Evolutionary conservation across 176 grass and related monocot species (phyloP).

Genomic region (Bonia amplexicaulis): DNA sequence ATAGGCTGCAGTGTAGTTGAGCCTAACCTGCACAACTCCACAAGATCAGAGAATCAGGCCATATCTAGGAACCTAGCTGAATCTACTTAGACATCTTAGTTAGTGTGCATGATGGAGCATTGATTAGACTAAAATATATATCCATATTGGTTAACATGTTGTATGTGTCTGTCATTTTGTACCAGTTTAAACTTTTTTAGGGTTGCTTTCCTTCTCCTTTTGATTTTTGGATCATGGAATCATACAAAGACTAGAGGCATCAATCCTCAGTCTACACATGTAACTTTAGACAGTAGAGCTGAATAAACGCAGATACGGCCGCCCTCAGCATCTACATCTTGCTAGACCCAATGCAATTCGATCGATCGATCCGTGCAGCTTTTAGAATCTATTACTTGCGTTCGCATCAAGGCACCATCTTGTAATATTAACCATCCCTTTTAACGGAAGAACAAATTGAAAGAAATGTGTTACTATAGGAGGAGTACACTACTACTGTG

Average conservation of each 20-base stretch:
- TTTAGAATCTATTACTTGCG: conserved; percentile 46
- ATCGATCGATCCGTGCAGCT: neutral
- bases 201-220: neutral
- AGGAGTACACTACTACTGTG: neutral
- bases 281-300: conserved; percentile 22
- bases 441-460: conserved; percentile 4
- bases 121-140: conserved; percentile 7
- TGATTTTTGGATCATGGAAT: conserved; percentile 30
- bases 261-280: conserved; percentile 11
- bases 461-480: neutral
- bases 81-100: conserved; percentile 19
- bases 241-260: conserved; percentile 29
- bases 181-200: neutral
- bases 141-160: neutral
- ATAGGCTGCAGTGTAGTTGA: neutral
- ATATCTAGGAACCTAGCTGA: conserved; percentile 13
- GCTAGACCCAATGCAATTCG: neutral
- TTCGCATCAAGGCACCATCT: conserved; percentile 25
- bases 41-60: neutral
- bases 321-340: conserved; percentile 21
- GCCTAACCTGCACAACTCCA: conserved; percentile 16
- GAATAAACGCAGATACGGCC: conserved; percentile 16
- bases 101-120: conserved; percentile 27
- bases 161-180: conserved; percentile 17
- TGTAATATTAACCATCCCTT: conserved; percentile 28